Percentiles rank a stretch among this genome's conserved stretches.
phyloP scores from a whole-genome alignment of 2,329 filamentous ascomycete species.

The Alternaria sp. region DNA sequence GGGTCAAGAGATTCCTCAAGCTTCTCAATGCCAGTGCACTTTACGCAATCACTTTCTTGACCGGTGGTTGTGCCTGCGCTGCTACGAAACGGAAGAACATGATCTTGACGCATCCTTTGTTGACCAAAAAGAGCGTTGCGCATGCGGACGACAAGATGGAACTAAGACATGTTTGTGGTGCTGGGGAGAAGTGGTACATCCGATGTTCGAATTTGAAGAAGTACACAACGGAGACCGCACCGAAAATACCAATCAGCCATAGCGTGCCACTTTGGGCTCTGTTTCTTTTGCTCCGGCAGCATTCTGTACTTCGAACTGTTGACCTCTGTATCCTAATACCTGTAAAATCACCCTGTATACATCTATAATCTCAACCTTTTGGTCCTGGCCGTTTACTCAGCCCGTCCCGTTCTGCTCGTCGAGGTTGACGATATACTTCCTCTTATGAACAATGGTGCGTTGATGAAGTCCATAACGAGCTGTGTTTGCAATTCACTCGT shows the following conservation, averaged over 20 bases:
- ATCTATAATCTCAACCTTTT: not conserved
- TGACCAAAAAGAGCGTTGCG: conserved; percentile 8
- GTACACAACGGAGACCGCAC: not conserved
- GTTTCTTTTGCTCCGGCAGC: not conserved
- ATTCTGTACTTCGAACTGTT: not conserved
- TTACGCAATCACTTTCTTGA: conserved; percentile 29
- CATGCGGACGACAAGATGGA: conserved; percentile 17
- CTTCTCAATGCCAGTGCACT: conserved; percentile 27
- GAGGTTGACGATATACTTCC: not conserved
- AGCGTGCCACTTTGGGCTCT: not conserved
- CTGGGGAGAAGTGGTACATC: conserved; percentile 17
- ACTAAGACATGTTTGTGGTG: conserved; percentile 30
- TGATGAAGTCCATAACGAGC: not conserved
- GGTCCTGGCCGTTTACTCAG: not conserved
- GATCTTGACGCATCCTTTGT: conserved; percentile 9
- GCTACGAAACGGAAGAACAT: conserved; percentile 26
- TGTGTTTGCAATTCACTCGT: not conserved
- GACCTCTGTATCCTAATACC: not conserved
- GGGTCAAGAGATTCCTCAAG: not conserved
- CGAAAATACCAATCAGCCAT: not conserved
- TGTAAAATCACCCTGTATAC: not conserved
- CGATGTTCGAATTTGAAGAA: not conserved
- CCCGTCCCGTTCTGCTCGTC: not conserved
- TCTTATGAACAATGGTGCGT: not conserved
- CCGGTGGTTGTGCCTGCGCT: conserved; percentile 35